Conservation (phyloP, 805 yeast genomes). For the Myxozyma udenii region DNA sequence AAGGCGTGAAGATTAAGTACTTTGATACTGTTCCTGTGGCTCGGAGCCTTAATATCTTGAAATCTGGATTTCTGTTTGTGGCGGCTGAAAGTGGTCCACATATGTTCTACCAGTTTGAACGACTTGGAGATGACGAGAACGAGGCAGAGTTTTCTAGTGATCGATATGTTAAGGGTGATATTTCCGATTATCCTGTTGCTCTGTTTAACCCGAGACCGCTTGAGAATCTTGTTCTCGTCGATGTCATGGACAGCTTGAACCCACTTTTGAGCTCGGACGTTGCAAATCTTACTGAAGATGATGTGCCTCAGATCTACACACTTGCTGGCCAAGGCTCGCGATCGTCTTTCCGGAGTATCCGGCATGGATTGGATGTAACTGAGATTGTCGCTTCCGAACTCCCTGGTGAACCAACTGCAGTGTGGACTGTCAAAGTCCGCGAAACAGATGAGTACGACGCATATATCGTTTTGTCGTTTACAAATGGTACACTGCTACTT, state of each 20-base stretch:
- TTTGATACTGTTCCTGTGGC: constrained; percentile 74
- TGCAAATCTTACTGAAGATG: constrained; percentile 34
- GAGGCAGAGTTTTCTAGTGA: constrained; percentile 40
- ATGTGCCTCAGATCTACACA: constrained; percentile 45
- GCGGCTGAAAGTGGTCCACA: constrained; percentile 63
- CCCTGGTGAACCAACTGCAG: constrained; percentile 59
- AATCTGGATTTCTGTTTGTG: constrained; percentile 72
- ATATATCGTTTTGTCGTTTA: constrained; percentile 62
- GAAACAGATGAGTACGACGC: constrained; percentile 52
- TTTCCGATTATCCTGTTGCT: constrained; percentile 39
- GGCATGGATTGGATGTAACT: constrained; percentile 57
- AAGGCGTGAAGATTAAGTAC: constrained; percentile 52
- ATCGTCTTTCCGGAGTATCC: constrained; percentile 49
- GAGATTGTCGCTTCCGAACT: constrained; percentile 72
- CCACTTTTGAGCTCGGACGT: constrained; percentile 52
- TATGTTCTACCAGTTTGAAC: constrained; percentile 71
- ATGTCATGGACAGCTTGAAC: constrained; percentile 47
- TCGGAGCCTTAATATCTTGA: constrained; percentile 56
- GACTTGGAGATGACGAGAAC: constrained; percentile 60
- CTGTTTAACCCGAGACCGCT: constrained; percentile 33
- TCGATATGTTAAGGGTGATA: constrained; percentile 35
- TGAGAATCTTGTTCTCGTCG: constrained; percentile 59
- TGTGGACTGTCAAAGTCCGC: constrained; percentile 60
- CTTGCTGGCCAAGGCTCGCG: constrained; percentile 44
- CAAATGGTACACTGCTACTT: constrained; percentile 67